These are phyloP conservation scores for Talaromyces sp. DNA, from an alignment of 2,329 filamentous ascomycete genomes.

Conservation along the genomic window DNA sequence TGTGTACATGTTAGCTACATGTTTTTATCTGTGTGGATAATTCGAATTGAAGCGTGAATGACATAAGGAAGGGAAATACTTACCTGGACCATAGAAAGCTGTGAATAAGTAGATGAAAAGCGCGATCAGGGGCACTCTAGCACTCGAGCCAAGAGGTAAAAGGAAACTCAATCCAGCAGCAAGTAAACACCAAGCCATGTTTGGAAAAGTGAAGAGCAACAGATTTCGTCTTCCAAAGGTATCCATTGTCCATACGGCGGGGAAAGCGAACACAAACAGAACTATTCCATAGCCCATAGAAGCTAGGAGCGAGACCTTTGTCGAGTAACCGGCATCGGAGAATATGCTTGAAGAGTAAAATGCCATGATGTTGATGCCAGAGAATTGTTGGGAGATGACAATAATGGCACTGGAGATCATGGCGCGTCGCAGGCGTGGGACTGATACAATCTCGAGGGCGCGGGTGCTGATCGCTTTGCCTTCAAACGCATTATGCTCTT, in stretches of 20 bases:
- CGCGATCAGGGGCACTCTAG: conserved; percentile 51
- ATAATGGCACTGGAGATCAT: conserved; percentile 71
- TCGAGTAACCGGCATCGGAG: conserved; percentile 49
- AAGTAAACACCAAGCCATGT: conserved; percentile 62
- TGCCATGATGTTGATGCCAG: conserved; percentile 67
- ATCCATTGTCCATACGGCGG: conserved; percentile 62
- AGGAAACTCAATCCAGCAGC: conserved; percentile 57
- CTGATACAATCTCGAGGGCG: conserved; percentile 50
- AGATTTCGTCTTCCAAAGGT: conserved; percentile 59
- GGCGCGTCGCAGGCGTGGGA: conserved; percentile 50
- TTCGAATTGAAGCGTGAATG: no score
- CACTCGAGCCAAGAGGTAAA: conserved; percentile 31
- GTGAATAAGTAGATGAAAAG: conserved; percentile 62
- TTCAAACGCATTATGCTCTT: conserved; percentile 31
- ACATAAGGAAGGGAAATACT: conserved; percentile 26
- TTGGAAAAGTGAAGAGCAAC: conserved; percentile 61
- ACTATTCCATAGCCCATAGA: conserved; percentile 62
- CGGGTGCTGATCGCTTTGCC: conserved; percentile 49
- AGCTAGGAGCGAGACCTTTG: conserved; percentile 54
- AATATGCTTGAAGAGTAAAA: conserved; percentile 65
- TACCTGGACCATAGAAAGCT: conserved; percentile 59
- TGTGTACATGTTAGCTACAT: neutral
- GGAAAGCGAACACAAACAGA: conserved; percentile 61
- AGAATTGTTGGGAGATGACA: conserved; percentile 74
- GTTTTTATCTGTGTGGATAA: no score